These are phyloP conservation scores for Trametes hirsuta DNA, from an alignment of 1,284 basidiomycete genomes.

Conservation along the genomic window DNA sequence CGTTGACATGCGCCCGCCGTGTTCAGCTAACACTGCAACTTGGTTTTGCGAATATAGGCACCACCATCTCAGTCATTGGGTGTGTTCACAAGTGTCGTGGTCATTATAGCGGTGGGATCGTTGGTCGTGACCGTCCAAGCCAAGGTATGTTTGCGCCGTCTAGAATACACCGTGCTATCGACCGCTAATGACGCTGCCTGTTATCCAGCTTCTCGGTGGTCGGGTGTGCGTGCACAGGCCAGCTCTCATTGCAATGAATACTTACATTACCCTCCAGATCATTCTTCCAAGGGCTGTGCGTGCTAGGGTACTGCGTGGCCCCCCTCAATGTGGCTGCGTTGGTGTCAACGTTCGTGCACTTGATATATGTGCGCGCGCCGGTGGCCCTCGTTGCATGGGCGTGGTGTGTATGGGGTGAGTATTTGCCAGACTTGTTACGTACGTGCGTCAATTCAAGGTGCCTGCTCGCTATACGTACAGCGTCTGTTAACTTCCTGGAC, in stretches of 20 bases:
- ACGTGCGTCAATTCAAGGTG: slow-evolving; percentile 9
- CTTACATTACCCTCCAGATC: slow-evolving; percentile 57
- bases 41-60: slow-evolving; percentile 55
- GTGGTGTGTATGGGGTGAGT: slow-evolving; percentile 94
- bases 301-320: slow-evolving; percentile 89
- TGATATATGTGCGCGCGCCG: slow-evolving; percentile 85
- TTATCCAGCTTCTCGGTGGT: slow-evolving; percentile 80
- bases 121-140: slow-evolving; percentile 91
- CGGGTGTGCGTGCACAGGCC: slow-evolving; percentile 69
- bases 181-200: not conserved
- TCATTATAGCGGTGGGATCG: slow-evolving; percentile 88
- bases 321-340: slow-evolving; percentile 89
- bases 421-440: not conserved
- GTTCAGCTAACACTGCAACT: not conserved
- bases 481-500: slow-evolving; percentile 92
- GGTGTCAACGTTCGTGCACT: slow-evolving; percentile 82
- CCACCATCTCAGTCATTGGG: slow-evolving; percentile 82
- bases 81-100: slow-evolving; percentile 91
- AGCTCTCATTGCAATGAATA: not conserved
- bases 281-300: slow-evolving; percentile 95
- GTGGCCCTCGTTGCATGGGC: slow-evolving; percentile 85
- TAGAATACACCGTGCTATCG: not conserved
- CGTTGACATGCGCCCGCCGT: slow-evolving; percentile 29
- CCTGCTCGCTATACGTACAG: slow-evolving; percentile 42
- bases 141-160: slow-evolving; percentile 52